Evolutionary conservation across 148 eudicot genomes (phyloP), one percentile per base, ranked within the genome.

Genomic region (Amaranthus palmeri): DNA sequence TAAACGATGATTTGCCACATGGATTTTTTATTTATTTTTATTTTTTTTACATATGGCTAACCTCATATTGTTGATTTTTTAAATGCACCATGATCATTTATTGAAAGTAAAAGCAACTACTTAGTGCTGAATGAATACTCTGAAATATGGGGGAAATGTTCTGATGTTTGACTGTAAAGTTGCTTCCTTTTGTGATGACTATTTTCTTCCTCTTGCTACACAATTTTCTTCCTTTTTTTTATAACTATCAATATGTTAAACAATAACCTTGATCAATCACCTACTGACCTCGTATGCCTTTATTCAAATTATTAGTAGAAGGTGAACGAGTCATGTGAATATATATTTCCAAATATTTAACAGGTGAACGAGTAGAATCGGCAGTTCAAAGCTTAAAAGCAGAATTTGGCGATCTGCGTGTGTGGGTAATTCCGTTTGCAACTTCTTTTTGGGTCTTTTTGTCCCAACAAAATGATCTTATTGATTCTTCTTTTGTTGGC

Each of bases 351-450:
- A 69, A 54, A 51, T 12, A 67, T 54, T 17, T 72, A 59, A 65
- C 87, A 93, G 98, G 79, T 14, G 91, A 93, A 77, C 84, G 91
- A 40, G 98, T 93, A 25, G 86, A 89, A 74, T 76, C 84, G 49
- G 90, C 97, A 67, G 78, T 89, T 73, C 80, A 86, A 71, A 85
- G 82, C 72, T 83, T 93, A 61, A 76, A 70, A 81, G 81, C 44
- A 61, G 93, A 93, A 80, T 78, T 85, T 69, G 97, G 98, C 81
- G 90, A 87, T 83, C 96, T 78, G 77, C 96, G 77, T 86, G 97
- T 93, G 97, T 93, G 97, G 98, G 98, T 93, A 93, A 91, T 90
- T 80, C 79, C 85, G 36, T 79, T 85, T 76, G 54, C 66, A 61
- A 81, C 83, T 79, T 73, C 76, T 77, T 60, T 46, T 54, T 60